Base-by-base conservation (phyloP, 768 basidiomycete genomes). In the Gloeophyllum trabeum region DNA sequence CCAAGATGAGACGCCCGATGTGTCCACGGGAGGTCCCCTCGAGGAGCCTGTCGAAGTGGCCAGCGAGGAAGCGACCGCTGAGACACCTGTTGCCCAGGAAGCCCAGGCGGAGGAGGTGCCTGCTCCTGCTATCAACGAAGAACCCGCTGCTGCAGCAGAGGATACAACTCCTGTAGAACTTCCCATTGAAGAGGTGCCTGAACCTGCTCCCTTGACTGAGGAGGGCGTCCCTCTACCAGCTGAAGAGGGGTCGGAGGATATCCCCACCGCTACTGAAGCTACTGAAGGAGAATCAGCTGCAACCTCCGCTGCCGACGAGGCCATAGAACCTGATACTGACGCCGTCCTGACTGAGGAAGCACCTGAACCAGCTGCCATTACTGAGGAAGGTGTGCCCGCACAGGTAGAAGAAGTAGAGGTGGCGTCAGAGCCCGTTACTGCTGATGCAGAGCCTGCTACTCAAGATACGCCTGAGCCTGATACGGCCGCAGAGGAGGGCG, bases 401-500 rank as follows among this genome's bases (percentile, higher is more conserved):
- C 24, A 16, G 10, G 45, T 41, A 36, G 37, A 13, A 35, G 43
- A 38, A 14, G 23, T n/a, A 28, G 36, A 37, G 21, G 4, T 22
- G 14, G 24, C 21, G 13, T 16, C 24, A 3, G 40, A 41, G 28
- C 24, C 25, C 22, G 32, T 19, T 7, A 7, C 40, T 13, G 44
- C 39, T 24, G 13, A 22, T 19, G 35, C 30, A 30, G 25, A 40
- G 4, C 10, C 32, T 24, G 1, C 36, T 36, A 42, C 20, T 23
- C 19, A 42, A 5, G 42, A 34, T 19, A 47, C 43, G 26, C 32
- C 40, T 6, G 21, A 26, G n/a, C 16, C 6, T 7, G 45, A 43
- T 24, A 18, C 36, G 14, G 36, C 7, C 4, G 40, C 20, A 20
- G n/a, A n/a, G 10, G 28, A 32, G 16, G 28, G 10, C 3, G 16